Evolutionary conservation across 108 stramenopile genomes (phyloP), one percentile per base, ranked within the genome.

Genomic region (Cyclostephanos tholiformis): DNA sequence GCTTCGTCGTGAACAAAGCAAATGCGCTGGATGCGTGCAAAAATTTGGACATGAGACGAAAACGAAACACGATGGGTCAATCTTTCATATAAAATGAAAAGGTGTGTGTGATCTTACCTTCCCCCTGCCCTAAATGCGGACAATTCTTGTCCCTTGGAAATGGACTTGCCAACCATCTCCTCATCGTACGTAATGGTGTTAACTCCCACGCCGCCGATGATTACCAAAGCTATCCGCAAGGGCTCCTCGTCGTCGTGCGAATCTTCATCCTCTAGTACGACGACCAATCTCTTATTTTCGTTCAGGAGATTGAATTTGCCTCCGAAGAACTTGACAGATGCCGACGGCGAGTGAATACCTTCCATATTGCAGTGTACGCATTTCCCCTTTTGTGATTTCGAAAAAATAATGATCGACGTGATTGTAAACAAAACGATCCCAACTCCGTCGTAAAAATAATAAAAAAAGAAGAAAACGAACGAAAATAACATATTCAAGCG

Each of bases 281-380:
- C 44, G 23, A 82, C 76, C 55, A 82, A 67, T 44, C 81, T 71
- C 50, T 73, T 82, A 12, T 82, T 82, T 13, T 82, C 71, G 52
- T 82, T 82, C 30, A 82, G 41, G 26, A 82, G 38, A 26, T 82
- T 82, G 65, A 82, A 82, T 67, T 77, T 77, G 2, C 81, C 81
- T 8, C 65, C 81, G 58, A 83, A 83, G 73, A 83, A 83, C 61
- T 83, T 83, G 20, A 83, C 82, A 22, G 82, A 83, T 41, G 82
- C 82, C 4, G 82, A 83, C 27, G 29, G 32, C 27, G 36, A 30
- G 32, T 69, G 53, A 12, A 20, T 38, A 39, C 82, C 82, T 73
- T 83, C 82, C 77, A 83, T 48, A 57, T 74, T 63, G 48, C 72
- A 79, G 62, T 83, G 67, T 6, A 79, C 60, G 46, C 65, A 60